Evolutionary conservation across 2,329 filamentous ascomycete genomes (phyloP).

Genomic region (Nigrospora osmanthi): DNA sequence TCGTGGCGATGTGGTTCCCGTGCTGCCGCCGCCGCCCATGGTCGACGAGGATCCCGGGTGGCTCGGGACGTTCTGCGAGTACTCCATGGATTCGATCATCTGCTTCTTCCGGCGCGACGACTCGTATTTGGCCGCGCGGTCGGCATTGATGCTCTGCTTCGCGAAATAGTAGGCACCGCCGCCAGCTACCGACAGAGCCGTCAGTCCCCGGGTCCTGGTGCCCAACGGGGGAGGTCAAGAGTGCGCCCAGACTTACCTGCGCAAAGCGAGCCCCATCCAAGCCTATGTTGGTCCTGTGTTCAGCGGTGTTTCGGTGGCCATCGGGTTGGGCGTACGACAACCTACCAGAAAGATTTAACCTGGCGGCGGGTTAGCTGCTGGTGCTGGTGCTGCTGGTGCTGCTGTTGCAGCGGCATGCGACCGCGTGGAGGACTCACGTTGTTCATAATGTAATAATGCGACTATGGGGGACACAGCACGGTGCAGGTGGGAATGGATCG

Average conservation of each 20-base stretch:
- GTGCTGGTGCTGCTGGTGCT: background rate
- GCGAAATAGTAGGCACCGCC: constrained; percentile 93
- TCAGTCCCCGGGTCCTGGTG: too few relatives aligned
- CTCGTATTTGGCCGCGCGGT: constrained; percentile 66
- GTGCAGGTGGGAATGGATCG: background rate
- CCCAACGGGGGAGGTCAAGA: background rate
- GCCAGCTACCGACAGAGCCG: constrained; percentile 50
- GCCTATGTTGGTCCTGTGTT: constrained; percentile 39
- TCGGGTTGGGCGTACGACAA: constrained; percentile 4
- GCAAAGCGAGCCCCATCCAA: constrained; percentile 87
- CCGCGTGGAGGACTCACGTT: constrained; percentile 5
- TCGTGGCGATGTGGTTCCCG: constrained; percentile 40
- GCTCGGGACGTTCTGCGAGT: constrained; percentile 28
- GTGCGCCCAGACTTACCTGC: constrained; percentile 49
- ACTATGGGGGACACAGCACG: background rate
- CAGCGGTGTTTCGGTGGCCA: background rate
- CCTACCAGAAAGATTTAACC: constrained; percentile 10
- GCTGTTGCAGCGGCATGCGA: background rate
- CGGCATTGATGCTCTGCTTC: constrained; percentile 88
- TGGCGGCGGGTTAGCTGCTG: constrained; percentile 2
- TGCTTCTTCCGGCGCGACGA: constrained; percentile 59
- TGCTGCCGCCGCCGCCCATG: constrained; percentile 29
- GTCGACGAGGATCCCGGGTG: constrained; percentile 24
- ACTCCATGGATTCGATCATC: constrained; percentile 46
- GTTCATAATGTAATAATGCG: constrained; percentile 6